Conservation (phyloP, 768 basidiomycete species). For the Collybia sordida region DNA sequence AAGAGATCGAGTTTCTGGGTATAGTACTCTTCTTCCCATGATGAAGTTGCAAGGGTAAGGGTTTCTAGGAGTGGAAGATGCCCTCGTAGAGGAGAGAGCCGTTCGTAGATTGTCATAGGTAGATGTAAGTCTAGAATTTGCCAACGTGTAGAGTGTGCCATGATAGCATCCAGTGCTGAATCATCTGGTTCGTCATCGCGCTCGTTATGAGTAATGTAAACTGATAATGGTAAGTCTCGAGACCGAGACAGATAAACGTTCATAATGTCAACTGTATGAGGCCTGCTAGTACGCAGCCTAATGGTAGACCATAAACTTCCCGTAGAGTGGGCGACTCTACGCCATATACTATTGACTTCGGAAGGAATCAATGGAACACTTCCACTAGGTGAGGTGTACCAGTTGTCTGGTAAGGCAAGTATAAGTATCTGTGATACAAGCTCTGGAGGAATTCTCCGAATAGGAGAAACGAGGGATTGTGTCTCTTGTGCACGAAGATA, state of each 20-base stretch:
- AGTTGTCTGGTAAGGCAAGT: not conserved
- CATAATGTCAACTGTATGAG: not conserved
- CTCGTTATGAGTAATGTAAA: not conserved
- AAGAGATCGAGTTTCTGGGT: not conserved
- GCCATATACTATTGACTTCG: not conserved
- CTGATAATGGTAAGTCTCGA: not conserved
- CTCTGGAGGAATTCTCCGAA: not conserved
- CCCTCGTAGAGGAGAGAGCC: not conserved
- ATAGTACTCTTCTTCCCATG: not conserved
- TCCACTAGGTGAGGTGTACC: not conserved
- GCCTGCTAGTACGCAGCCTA: not conserved
- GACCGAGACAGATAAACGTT: not conserved
- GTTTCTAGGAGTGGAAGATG: not conserved
- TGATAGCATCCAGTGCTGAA: not conserved
- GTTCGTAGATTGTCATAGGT: not conserved
- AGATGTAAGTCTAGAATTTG: not conserved
- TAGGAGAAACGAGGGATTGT: not conserved
- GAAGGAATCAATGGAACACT: not conserved
- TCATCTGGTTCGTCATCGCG: not conserved
- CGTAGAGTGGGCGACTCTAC: not conserved
- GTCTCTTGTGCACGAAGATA: not conserved
- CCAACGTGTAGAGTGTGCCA: not conserved
- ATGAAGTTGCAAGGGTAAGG: not conserved
- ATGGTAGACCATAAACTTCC: not conserved
- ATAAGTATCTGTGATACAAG: not conserved